These are phyloP conservation scores for Pezicula radicicola DNA, from an alignment of 2,329 filamentous ascomycete genomes.

Conservation along the genomic window DNA sequence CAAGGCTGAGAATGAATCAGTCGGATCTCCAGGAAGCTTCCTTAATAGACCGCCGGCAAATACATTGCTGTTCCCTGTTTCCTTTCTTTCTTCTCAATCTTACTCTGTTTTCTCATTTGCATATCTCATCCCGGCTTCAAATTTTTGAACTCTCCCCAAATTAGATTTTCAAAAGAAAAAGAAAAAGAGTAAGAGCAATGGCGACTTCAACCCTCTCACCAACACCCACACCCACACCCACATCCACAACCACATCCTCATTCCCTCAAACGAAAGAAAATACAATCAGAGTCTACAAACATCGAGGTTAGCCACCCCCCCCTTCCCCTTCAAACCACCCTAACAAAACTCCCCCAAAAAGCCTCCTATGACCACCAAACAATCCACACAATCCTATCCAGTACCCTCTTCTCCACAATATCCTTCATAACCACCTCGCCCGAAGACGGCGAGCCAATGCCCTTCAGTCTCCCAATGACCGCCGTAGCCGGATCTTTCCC, in stretches of 20 bases:
- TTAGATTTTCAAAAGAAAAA: too few species aligned
- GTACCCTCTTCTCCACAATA: slow-evolving; percentile 31
- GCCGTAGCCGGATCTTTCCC: slow-evolving; percentile 4
- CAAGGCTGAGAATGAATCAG: too few species aligned
- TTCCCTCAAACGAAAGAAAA: slow-evolving; percentile 9
- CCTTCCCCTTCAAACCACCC: not conserved
- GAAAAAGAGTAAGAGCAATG: too few species aligned
- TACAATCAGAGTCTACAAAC: slow-evolving; percentile 7
- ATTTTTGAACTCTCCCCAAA: too few species aligned
- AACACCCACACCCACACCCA: not conserved
- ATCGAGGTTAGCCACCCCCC: not conserved
- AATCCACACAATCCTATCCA: slow-evolving; percentile 21
- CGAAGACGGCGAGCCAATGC: slow-evolving; percentile 23
- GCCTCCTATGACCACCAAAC: slow-evolving; percentile 24
- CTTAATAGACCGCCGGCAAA: too few species aligned
- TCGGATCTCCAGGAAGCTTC: too few species aligned
- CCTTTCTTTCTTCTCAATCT: too few species aligned
- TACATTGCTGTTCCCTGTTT: too few species aligned
- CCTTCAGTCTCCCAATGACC: slow-evolving; percentile 5
- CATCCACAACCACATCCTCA: not conserved
- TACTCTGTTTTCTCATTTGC: too few species aligned
- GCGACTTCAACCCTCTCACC: too few species aligned
- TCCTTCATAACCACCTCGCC: slow-evolving; percentile 18
- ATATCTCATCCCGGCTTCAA: too few species aligned
- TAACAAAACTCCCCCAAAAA: not conserved